Conservation (phyloP, 345 rosid genomes). For the Corchorus capsularis region DNA sequence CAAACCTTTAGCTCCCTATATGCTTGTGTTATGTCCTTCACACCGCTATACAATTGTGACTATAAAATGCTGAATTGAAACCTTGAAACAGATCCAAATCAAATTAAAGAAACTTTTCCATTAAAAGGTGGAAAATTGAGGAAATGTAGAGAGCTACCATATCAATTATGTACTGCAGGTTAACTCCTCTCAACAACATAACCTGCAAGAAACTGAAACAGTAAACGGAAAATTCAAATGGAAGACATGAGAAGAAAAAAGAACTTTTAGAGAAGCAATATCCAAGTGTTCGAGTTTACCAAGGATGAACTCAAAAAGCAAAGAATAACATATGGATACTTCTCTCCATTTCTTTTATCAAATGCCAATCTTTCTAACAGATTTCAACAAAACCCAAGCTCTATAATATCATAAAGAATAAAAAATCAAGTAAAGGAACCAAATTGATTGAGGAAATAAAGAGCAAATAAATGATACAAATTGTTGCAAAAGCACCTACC, state of each 20-base stretch:
- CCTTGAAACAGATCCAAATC: slow-evolving; percentile 36
- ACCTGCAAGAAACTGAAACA: too few species aligned
- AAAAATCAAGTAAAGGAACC: neutral
- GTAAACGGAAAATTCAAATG: too few species aligned
- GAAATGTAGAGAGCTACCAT: slow-evolving; percentile 45
- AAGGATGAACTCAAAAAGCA: too few species aligned
- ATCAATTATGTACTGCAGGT: slow-evolving; percentile 30
- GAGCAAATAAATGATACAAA: neutral
- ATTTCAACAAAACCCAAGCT: slow-evolving; percentile 11
- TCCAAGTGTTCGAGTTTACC: too few species aligned
- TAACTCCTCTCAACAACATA: too few species aligned
- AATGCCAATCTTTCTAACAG: too few species aligned
- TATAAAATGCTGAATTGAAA: slow-evolving; percentile 68
- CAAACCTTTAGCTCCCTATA: slow-evolving; percentile 84
- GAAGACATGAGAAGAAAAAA: too few species aligned
- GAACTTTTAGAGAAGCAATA: too few species aligned
- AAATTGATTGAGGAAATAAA: neutral
- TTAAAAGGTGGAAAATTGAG: neutral
- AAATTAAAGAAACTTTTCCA: neutral
- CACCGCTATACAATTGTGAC: slow-evolving; percentile 86
- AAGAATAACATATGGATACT: too few species aligned
- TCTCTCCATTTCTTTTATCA: too few species aligned
- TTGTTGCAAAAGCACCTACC: slow-evolving; percentile 30
- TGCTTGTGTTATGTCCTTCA: slow-evolving; percentile 78
- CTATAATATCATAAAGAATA: neutral